Conservation (phyloP, 2,329 filamentous ascomycete genomes). For the Fusarium solani-melongenae region DNA sequence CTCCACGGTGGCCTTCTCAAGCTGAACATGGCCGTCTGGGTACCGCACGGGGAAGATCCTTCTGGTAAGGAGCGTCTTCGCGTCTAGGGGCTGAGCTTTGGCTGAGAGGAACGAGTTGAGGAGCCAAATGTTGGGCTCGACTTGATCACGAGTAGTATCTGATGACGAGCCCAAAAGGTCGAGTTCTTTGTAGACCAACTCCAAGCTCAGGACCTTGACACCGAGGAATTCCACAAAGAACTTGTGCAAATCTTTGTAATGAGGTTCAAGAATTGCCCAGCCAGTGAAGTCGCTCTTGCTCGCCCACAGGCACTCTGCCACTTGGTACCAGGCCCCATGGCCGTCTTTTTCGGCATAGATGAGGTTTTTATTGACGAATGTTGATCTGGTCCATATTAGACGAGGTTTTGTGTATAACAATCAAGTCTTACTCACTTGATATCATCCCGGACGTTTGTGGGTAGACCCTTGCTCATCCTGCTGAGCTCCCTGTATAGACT, state of each 20-base stretch:
- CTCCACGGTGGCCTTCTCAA: background rate
- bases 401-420: background rate
- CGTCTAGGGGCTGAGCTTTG: accelerated
- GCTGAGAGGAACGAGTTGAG: background rate
- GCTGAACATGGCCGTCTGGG: background rate
- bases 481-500: background rate
- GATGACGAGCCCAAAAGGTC: background rate
- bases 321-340: background rate
- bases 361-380: background rate
- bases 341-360: background rate
- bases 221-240: constrained; percentile 8
- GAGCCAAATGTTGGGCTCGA: background rate
- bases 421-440: background rate
- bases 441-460: background rate
- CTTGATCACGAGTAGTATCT: background rate
- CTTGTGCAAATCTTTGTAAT: background rate
- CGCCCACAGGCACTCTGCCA: constrained; percentile 1
- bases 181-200: background rate
- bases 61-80: background rate
- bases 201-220: background rate
- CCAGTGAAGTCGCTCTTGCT: background rate
- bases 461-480: background rate
- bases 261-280: background rate
- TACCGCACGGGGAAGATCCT: background rate
- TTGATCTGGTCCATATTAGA: background rate